Evolutionary conservation across 75 land plant species (phyloP).

Genomic region (Picea glauca): DNA sequence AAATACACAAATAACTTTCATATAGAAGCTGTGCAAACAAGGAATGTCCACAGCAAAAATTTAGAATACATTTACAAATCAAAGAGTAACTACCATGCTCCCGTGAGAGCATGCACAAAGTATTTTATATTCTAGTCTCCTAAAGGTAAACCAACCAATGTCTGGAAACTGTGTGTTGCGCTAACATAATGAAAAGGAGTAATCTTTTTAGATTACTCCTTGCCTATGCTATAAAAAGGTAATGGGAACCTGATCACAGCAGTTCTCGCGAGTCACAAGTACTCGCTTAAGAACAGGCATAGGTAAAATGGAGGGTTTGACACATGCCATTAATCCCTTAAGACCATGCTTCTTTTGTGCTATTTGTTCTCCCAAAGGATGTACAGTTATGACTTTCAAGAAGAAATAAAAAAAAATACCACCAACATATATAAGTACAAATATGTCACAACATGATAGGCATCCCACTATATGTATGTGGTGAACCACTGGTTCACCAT

Average conservation of each 20-base stretch:
- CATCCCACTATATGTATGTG: no score
- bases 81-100: not conserved
- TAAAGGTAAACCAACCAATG: not conserved
- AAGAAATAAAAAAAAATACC: no score
- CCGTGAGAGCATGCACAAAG: not conserved
- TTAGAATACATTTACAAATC: not conserved
- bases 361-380: not conserved
- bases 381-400: no score
- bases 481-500: no score
- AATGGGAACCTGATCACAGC: not conserved
- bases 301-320: not conserved
- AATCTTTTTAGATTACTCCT: not conserved
- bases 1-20: not conserved
- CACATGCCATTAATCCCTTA: not conserved
- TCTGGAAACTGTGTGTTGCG: not conserved
- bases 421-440: no score
- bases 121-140: not conserved
- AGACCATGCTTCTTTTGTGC: not conserved
- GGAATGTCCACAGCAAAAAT: not conserved
- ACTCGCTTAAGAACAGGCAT: not conserved
- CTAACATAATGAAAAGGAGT: not conserved
- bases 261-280: not conserved
- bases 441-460: no score
- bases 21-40: not conserved
- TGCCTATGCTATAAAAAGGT: not conserved